A percentile compares a stretch with the other conserved stretches of the same genome.
These are phyloP conservation scores for Pisolithus microcarpus DNA, from an alignment of 768 basidiomycete genomes.

Conservation along the genomic window DNA sequence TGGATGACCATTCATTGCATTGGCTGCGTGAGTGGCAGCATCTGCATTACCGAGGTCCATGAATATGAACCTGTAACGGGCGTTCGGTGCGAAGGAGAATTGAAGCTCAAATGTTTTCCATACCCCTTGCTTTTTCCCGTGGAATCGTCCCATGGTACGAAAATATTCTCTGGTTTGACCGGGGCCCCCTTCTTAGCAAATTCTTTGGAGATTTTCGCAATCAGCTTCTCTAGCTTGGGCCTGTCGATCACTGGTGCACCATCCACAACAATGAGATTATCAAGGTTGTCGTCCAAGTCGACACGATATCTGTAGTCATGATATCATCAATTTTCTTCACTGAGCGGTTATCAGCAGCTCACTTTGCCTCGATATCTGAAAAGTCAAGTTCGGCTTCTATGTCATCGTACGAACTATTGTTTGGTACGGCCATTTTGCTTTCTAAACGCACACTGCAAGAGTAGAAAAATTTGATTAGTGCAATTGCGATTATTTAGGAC, in stretches of 20 bases:
- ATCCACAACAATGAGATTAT: slow-evolving; percentile 89
- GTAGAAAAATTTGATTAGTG: slow-evolving; percentile 1
- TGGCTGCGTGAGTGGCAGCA: slow-evolving; percentile 62
- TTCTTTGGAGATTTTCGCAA: slow-evolving; percentile 75
- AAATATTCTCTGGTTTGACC: slow-evolving; percentile 71
- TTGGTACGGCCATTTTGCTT: slow-evolving; percentile 41
- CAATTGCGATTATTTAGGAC: background rate
- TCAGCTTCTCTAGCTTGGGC: slow-evolving; percentile 73
- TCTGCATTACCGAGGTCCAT: slow-evolving; percentile 67
- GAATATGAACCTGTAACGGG: slow-evolving; percentile 61
- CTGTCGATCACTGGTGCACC: slow-evolving; percentile 87
- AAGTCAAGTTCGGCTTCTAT: slow-evolving; percentile 73
- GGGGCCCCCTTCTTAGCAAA: slow-evolving; percentile 76
- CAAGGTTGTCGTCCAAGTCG: slow-evolving; percentile 77
- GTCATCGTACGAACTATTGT: slow-evolving; percentile 23
- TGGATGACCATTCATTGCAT: slow-evolving; percentile 63
- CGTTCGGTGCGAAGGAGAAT: slow-evolving; percentile 2
- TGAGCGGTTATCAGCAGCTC: slow-evolving; percentile 14
- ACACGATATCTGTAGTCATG: slow-evolving; percentile 66
- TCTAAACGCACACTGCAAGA: slow-evolving; percentile 1
- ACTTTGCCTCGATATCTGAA: slow-evolving; percentile 86
- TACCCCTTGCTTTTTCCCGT: slow-evolving; percentile 91
- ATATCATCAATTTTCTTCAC: slow-evolving; percentile 2
- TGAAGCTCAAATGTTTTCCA: slow-evolving; percentile 13
- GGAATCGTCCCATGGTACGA: slow-evolving; percentile 81